Base-by-base conservation (phyloP, 805 yeast genomes). In the Ogataea minuta region DNA sequence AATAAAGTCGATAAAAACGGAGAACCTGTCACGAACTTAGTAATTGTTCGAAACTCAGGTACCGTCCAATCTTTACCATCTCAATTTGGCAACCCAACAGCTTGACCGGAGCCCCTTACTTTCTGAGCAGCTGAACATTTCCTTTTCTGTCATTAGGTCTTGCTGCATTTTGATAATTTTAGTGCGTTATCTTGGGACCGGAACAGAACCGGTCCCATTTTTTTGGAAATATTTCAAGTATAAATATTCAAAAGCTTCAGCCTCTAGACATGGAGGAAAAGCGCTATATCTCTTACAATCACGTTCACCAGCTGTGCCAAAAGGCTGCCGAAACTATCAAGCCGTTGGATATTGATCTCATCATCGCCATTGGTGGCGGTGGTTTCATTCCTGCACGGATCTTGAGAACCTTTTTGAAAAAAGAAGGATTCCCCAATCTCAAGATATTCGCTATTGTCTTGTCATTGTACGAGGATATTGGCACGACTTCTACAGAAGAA, bases 321-420 rank as follows among this genome's bases (percentile, higher is more conserved):
- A 65, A 67, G 45, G 61, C 68, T 2, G 81, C 89, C 11, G 77
- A 71, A 40, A 75, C 72, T 48, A 75, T 84, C 60, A 79, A 78
- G 61, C 64, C 67, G 19, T 82, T 87, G 70, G 78, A 86, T 53
- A 95, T 96, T 27, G 95, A 90, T 63, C 73, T 87, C 43, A 86
- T 90, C 66, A 86, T 91, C 47, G 97, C 98, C 52, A 88, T 91
- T 56, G 99, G 95, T 35, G 62, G 62, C 17, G 63, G 99, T 60
- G 99, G 98, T 2, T 87, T 91, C 64, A 93, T 91, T 43, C 99
- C 98, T 19, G 97, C 99, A 7, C 79, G 99, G 63, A 93, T 93
- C 66, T 74, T 91, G 61, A 79, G 99, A 63, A 81, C 98, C 2
- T 93, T 91, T 65, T 71, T 91, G 52, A 91, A 90, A 64, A 84